A percentile compares a stretch with the other conserved stretches of the same genome.
Evolutionary conservation across 768 basidiomycete genomes (phyloP).

Genomic region (Agrocybe praecox): DNA sequence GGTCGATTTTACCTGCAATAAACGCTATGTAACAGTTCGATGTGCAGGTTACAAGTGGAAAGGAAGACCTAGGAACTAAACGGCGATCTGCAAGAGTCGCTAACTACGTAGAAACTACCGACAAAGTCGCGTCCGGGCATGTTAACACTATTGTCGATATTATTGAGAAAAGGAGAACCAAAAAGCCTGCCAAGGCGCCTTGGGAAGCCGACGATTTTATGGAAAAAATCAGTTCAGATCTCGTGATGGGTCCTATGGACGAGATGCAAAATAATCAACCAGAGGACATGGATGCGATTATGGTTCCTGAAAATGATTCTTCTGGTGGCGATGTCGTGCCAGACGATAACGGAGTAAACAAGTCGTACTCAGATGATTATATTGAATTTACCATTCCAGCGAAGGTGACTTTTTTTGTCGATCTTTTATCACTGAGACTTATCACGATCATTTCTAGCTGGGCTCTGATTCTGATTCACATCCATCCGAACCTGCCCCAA

Average conservation of each 20-base stretch:
- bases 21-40: no score
- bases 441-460: background rate
- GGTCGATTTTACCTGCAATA: no score
- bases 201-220: slow-evolving; percentile 27
- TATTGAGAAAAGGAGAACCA: slow-evolving; percentile 2
- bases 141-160: background rate
- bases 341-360: background rate
- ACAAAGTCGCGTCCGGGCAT: background rate
- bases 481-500: background rate
- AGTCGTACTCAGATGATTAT: background rate
- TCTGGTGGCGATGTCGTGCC: background rate
- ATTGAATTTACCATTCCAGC: background rate
- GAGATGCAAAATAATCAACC: background rate
- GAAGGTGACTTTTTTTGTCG: background rate
- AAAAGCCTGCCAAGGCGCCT: slow-evolving; percentile 31
- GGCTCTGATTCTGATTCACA: background rate
- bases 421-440: background rate
- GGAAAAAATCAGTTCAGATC: background rate
- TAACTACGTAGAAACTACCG: background rate
- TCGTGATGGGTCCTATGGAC: background rate
- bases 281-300: background rate
- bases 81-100: slow-evolving; percentile 15
- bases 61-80: background rate
- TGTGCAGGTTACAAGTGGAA: no score
- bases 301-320: background rate